Evolutionary conservation across 1,284 basidiomycete genomes (phyloP).

Genomic region (Moniliella sp.): DNA sequence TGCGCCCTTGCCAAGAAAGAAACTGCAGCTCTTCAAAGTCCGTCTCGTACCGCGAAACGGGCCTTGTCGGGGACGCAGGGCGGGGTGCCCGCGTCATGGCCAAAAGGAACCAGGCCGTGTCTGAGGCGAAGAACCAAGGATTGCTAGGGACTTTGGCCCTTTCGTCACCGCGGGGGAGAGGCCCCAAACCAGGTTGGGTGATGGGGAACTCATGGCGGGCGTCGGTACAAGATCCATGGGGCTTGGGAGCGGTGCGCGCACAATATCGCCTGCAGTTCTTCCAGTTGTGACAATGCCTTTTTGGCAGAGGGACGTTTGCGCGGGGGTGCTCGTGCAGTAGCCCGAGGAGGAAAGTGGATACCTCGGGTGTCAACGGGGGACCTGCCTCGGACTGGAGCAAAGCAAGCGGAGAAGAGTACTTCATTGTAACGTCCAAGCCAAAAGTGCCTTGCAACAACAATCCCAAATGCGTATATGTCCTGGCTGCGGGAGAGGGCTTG

Average conservation of each 20-base stretch:
- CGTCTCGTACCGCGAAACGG: conserved; percentile 22
- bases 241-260: too few relatives aligned
- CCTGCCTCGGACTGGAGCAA: conserved; percentile 6
- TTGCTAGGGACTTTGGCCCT: too few relatives aligned
- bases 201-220: too few relatives aligned
- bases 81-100: too few relatives aligned
- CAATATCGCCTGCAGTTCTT: too few relatives aligned
- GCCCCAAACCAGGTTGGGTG: too few relatives aligned
- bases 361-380: conserved; percentile 6
- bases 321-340: not conserved
- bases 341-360: conserved; percentile 2
- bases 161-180: too few relatives aligned
- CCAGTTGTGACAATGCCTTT: conserved; percentile 10
- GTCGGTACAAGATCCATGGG: too few relatives aligned
- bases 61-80: conserved; percentile 2
- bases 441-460: conserved; percentile 25
- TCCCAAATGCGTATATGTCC: conserved; percentile 31
- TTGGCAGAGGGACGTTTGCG: conserved; percentile 8
- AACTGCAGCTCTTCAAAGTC: conserved; percentile 33
- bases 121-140: too few relatives aligned
- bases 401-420: conserved; percentile 12
- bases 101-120: conserved; percentile 14
- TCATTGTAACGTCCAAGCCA: conserved; percentile 12
- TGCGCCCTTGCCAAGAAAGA: conserved; percentile 58
- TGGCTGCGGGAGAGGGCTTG: conserved; percentile 18